Evolutionary conservation across 768 basidiomycete species (phyloP).

Genomic region (Hericium coralloides): DNA sequence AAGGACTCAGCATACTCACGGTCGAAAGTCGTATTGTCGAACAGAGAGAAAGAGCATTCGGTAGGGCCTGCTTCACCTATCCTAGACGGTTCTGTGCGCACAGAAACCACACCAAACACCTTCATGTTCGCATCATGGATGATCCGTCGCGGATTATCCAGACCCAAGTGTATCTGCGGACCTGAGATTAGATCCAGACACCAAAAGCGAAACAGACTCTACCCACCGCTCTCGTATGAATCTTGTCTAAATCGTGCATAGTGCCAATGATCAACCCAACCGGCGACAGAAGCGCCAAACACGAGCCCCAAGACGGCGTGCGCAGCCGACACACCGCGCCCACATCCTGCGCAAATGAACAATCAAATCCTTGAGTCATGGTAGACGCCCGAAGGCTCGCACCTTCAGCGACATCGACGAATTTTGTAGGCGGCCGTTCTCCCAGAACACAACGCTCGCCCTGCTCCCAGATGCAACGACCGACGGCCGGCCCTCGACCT

Average conservation of each 20-base stretch:
- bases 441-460: constrained; percentile 60
- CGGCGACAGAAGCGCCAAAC: constrained; percentile 50
- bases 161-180: constrained; percentile 57
- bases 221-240: constrained; percentile 72
- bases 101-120: constrained; percentile 60
- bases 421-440: constrained; percentile 52
- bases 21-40: constrained; percentile 57
- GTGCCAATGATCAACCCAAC: constrained; percentile 54
- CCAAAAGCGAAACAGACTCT: neutral
- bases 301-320: constrained; percentile 35
- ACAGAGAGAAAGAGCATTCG: constrained; percentile 51
- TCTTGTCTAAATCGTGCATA: constrained; percentile 60
- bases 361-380: neutral
- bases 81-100: constrained; percentile 41
- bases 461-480: constrained; percentile 69
- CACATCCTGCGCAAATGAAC: constrained; percentile 27
- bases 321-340: constrained; percentile 47
- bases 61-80: constrained; percentile 39
- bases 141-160: constrained; percentile 63
- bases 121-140: constrained; percentile 45
- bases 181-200: neutral
- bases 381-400: neutral
- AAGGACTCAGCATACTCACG: constrained; percentile 18
- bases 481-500: constrained; percentile 40
- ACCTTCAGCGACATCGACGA: constrained; percentile 72